These are phyloP conservation scores for Argentina anserina DNA, from an alignment of 306 rosid genomes.

Conservation along the genomic window DNA sequence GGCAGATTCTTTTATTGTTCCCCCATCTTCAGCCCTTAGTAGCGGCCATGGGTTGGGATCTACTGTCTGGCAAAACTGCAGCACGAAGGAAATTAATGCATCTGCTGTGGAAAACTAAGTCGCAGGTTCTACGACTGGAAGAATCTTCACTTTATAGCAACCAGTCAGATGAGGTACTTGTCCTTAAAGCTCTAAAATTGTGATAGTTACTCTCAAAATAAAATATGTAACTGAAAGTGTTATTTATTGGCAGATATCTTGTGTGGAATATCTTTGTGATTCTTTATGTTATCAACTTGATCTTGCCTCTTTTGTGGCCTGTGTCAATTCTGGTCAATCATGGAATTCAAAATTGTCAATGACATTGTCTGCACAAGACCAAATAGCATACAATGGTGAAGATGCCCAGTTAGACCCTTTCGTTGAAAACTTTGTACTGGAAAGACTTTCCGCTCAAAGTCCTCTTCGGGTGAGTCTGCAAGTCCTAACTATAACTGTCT, in stretches of 20 bases:
- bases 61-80: slow-evolving; percentile 69
- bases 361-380: slow-evolving; percentile 61
- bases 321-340: slow-evolving; percentile 82
- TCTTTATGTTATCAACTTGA: slow-evolving; percentile 86
- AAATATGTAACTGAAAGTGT: slow-evolving; percentile 23
- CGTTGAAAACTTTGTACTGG: slow-evolving; percentile 92
- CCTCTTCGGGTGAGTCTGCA: slow-evolving; percentile 78
- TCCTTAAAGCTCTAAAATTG: slow-evolving; percentile 15
- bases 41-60: slow-evolving; percentile 98
- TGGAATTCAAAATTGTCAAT: slow-evolving; percentile 78
- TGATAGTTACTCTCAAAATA: slow-evolving; percentile 29
- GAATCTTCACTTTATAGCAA: slow-evolving; percentile 75
- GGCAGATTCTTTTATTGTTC: slow-evolving; percentile 72
- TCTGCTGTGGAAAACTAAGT: slow-evolving; percentile 85
- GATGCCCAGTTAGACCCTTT: slow-evolving; percentile 61
- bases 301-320: slow-evolving; percentile 87
- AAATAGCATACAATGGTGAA: slow-evolving; percentile 41
- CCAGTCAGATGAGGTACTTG: slow-evolving; percentile 82
- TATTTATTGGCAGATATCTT: slow-evolving; percentile 66
- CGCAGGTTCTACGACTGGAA: slow-evolving; percentile 72
- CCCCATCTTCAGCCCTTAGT: slow-evolving; percentile 94
- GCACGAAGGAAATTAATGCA: slow-evolving; percentile 84
- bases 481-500: slow-evolving; percentile 6
- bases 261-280: slow-evolving; percentile 90
- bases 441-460: slow-evolving; percentile 92